A percentile compares a stretch with the other conserved stretches of the same genome.
phyloP scores from a whole-genome alignment of 176 grass and related monocot species.

The Themeda triandra region DNA sequence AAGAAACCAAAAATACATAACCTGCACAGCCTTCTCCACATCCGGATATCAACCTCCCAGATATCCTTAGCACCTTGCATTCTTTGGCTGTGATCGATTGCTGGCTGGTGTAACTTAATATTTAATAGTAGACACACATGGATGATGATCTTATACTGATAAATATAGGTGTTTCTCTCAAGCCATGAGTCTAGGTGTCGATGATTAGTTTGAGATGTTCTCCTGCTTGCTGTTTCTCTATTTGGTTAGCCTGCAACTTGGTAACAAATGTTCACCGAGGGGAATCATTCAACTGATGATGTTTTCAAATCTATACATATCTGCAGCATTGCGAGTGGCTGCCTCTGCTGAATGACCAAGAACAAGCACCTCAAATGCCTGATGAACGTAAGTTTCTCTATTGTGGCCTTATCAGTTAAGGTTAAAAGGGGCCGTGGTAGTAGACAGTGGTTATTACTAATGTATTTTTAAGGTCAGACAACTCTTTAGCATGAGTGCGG shows the following conservation, averaged over 20 bases:
- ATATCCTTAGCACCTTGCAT: background rate
- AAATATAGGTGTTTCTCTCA: no score
- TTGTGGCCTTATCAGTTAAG: background rate
- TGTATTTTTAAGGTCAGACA: background rate
- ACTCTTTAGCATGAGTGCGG: background rate
- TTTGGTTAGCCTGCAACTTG: no score
- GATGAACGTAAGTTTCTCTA: background rate
- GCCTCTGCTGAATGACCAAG: background rate
- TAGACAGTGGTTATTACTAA: no score
- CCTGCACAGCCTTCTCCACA: background rate
- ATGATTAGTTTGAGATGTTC: no score
- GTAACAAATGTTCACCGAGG: background rate
- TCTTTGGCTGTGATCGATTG: background rate
- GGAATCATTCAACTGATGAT: background rate
- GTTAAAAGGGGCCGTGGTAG: background rate
- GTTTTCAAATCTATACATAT: background rate
- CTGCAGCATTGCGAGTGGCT: background rate
- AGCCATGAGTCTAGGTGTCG: no score
- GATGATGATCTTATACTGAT: background rate
- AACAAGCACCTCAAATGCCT: background rate
- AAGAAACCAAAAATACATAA: background rate
- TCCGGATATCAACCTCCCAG: background rate
- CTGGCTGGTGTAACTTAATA: background rate
- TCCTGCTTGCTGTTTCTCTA: no score
- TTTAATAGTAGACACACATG: background rate